phyloP scores from a whole-genome alignment of 2,329 filamentous ascomycete genomes.

The Metarhizium album region DNA sequence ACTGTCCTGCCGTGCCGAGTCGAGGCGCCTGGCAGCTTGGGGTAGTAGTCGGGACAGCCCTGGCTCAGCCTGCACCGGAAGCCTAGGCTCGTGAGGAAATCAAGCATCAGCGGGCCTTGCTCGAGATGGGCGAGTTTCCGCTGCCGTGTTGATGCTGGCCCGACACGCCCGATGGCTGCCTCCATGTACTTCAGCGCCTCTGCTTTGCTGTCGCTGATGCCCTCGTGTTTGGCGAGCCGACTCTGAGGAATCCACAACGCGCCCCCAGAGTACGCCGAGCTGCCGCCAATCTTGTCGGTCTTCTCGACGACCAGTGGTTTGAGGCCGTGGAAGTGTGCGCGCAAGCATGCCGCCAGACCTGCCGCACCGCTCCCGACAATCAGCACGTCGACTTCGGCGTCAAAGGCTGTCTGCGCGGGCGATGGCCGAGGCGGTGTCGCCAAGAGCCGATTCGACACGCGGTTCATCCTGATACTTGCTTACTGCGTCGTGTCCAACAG shows the following conservation, averaged over 20 bases:
- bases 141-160: background rate
- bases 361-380: background rate
- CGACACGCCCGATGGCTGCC: background rate
- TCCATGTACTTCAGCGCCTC: background rate
- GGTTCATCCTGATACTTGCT: background rate
- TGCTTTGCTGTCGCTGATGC: background rate
- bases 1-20: background rate
- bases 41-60: background rate
- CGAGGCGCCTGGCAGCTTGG: background rate
- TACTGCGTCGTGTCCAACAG: background rate
- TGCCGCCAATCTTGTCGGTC: background rate
- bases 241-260: background rate
- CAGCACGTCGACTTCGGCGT: slow-evolving; percentile 28
- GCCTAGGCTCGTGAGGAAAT: background rate
- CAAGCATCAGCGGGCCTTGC: background rate
- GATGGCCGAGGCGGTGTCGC: background rate
- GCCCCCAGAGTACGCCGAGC: background rate
- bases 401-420: slow-evolving; percentile 5
- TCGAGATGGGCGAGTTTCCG: background rate
- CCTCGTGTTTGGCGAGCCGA: background rate
- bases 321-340: background rate
- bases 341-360: background rate
- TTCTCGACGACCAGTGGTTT: background rate
- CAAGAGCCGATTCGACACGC: background rate
- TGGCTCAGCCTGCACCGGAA: background rate